These are phyloP conservation scores for Epichloe uncinata DNA, from an alignment of 2,329 filamentous ascomycete genomes.

Conservation along the genomic window DNA sequence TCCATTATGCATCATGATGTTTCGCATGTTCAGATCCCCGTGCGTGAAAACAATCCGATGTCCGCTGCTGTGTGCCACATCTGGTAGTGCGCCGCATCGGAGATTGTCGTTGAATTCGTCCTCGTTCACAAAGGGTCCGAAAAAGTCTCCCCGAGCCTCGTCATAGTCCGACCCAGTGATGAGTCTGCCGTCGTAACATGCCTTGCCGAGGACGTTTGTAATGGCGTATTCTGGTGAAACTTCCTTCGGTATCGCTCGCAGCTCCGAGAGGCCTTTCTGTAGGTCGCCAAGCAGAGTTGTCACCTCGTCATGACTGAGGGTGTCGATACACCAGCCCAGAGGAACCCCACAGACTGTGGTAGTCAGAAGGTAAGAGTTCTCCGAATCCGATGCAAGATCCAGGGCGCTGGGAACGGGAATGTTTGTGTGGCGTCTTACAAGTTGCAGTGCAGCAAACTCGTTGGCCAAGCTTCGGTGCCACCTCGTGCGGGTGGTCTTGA, in stretches of 20 bases:
- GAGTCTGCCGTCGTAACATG: conserved; percentile 2
- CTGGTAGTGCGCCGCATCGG: neutral
- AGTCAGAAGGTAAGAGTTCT: neutral
- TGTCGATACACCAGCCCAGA: conserved; percentile 2
- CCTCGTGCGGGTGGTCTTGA: neutral
- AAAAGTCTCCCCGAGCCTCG: neutral
- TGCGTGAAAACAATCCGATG: conserved; percentile 30
- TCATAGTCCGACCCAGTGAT: neutral
- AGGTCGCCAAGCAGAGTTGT: neutral
- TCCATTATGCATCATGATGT: conserved; percentile 15
- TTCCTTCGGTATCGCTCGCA: conserved; percentile 2
- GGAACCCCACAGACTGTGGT: neutral
- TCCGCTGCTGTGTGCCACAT: neutral
- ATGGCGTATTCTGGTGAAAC: conserved; percentile 1
- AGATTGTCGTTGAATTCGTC: conserved; percentile 8
- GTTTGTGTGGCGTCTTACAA: conserved; percentile 2
- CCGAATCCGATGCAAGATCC: conserved; percentile 3
- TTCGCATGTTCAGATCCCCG: conserved; percentile 17
- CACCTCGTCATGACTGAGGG: conserved; percentile 1
- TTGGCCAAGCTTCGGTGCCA: conserved; percentile 1
- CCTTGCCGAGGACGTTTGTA: neutral
- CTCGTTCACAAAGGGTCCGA: conserved; percentile 6
- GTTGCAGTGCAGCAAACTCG: conserved; percentile 1
- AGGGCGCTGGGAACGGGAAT: conserved; percentile 1
- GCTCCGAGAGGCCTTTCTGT: neutral